Evolutionary conservation across 1,139 yeast genomes (phyloP).

Genomic region (Yamadazyma songkhlaensis): DNA sequence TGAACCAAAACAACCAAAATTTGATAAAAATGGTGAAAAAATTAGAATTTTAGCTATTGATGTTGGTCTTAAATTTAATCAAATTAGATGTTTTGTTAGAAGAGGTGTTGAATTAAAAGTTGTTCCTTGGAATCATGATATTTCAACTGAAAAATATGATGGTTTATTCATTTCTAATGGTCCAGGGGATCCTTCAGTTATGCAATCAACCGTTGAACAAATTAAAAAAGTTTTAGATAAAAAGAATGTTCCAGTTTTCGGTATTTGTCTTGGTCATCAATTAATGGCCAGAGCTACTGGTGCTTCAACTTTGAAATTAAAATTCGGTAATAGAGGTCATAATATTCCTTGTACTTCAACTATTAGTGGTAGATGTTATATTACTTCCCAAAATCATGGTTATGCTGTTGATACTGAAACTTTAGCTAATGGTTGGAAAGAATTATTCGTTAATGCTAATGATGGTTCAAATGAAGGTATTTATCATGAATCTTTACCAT

Average conservation of each 20-base stretch:
- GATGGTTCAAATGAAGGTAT: conserved; percentile 99
- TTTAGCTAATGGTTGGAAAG: conserved; percentile 82
- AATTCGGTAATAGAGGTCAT: conserved; percentile 99
- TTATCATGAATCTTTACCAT: conserved; percentile 82
- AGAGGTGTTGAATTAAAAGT: conserved; percentile 96
- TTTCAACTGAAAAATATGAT: conserved; percentile 72
- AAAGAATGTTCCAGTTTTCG: conserved; percentile 80
- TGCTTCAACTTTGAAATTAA: conserved; percentile 85
- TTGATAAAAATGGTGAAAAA: conserved; percentile 69
- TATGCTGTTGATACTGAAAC: conserved; percentile 88
- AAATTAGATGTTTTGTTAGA: conserved; percentile 92
- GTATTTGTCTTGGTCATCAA: conserved; percentile 99
- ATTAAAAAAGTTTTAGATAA: conserved; percentile 55
- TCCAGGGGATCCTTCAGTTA: conserved; percentile 97
- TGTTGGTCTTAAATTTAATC: conserved; percentile 98
- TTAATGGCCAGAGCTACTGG: conserved; percentile 94
- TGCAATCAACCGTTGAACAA: conserved; percentile 62
- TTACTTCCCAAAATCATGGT: conserved; percentile 99
- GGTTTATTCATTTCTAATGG: conserved; percentile 97
- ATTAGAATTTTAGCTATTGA: conserved; percentile 87
- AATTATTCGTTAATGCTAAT: conserved; percentile 91
- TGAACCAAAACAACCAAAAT: conserved; percentile 40
- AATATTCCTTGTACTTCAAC: conserved; percentile 96
- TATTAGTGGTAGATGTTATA: conserved; percentile 93
- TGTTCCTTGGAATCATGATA: conserved; percentile 95